These are phyloP conservation scores for Microdochium nivale DNA, from an alignment of 2,329 filamentous ascomycete species.

Conservation along the genomic window DNA sequence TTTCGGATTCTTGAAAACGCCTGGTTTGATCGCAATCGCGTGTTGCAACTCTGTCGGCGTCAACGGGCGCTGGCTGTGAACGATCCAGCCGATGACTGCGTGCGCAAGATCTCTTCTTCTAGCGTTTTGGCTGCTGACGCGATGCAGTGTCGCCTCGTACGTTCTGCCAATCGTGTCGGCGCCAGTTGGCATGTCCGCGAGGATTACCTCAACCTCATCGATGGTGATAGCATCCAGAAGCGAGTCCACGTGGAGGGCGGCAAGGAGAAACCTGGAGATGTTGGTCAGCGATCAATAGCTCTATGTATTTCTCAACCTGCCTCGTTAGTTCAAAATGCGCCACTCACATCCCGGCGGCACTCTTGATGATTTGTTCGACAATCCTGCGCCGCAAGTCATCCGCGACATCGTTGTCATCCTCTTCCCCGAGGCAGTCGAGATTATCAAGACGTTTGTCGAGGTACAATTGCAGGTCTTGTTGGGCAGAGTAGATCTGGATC, in stretches of 20 bases:
- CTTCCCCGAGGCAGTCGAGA: not conserved
- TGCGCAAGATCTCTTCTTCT: not conserved
- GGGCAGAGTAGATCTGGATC: not conserved
- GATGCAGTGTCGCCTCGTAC: not conserved
- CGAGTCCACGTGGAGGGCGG: not conserved
- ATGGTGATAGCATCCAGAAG: not conserved
- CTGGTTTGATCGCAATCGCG: not conserved
- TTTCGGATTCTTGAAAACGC: not conserved
- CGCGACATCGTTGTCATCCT: not conserved
- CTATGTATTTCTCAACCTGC: not conserved
- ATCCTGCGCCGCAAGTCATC: not conserved
- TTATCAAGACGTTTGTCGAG: not conserved
- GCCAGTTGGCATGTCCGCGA: not conserved
- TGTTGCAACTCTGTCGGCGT: not conserved
- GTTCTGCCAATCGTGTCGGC: not conserved
- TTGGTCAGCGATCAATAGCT: not conserved
- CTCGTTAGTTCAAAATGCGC: not conserved
- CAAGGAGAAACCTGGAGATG: not conserved
- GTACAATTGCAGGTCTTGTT: not conserved
- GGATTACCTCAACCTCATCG: not conserved
- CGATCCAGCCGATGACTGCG: not conserved
- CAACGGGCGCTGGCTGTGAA: not conserved
- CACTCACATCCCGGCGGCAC: not conserved
- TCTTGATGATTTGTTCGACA: not conserved
- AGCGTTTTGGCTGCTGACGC: not conserved